phyloP scores from a whole-genome alignment of 2,329 filamentous ascomycete genomes.

The Claviceps quebecensis region DNA sequence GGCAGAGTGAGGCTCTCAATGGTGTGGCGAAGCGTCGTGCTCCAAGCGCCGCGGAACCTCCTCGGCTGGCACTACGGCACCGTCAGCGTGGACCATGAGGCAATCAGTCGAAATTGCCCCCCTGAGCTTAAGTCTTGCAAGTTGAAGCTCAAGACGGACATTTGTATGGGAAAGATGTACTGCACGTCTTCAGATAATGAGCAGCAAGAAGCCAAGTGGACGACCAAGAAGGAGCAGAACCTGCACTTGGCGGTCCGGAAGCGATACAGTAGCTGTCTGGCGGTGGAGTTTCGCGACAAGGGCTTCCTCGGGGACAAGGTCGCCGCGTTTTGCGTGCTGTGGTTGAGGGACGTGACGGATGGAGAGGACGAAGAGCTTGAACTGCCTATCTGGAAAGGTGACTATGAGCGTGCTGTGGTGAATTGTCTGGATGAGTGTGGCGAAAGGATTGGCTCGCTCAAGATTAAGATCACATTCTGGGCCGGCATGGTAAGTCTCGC shows the following conservation, averaged over 20 bases:
- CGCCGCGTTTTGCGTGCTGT: slow-evolving; percentile 48
- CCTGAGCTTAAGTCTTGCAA: slow-evolving; percentile 33
- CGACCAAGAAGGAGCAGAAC: slow-evolving; percentile 28
- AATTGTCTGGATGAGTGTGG: slow-evolving; percentile 30
- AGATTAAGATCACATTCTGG: slow-evolving; percentile 23
- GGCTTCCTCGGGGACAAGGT: slow-evolving; percentile 36
- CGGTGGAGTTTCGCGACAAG: slow-evolving; percentile 37
- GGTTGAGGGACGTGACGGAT: slow-evolving; percentile 56
- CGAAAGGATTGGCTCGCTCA: slow-evolving; percentile 30
- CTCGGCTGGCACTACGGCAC: slow-evolving; percentile 63
- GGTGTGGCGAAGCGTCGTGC: slow-evolving; percentile 56
- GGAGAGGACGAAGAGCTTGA: slow-evolving; percentile 47
- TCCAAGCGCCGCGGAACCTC: slow-evolving; percentile 43
- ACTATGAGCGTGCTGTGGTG: slow-evolving; percentile 31
- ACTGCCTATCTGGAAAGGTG: slow-evolving; percentile 53
- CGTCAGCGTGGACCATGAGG: slow-evolving; percentile 44
- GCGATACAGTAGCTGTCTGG: slow-evolving; percentile 41
- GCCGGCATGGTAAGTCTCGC: slow-evolving; percentile 19
- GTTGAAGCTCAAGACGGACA: slow-evolving; percentile 44
- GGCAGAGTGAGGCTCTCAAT: slow-evolving; percentile 55
- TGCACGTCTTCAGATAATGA: slow-evolving; percentile 12
- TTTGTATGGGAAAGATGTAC: slow-evolving; percentile 45
- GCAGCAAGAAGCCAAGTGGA: slow-evolving; percentile 36
- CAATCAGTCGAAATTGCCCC: slow-evolving; percentile 29
- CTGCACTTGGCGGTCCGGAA: slow-evolving; percentile 42